Percentiles rank a stretch among this genome's conserved stretches.
phyloP scores from a whole-genome alignment of 768 basidiomycete species.

The Lactarius sp. region DNA sequence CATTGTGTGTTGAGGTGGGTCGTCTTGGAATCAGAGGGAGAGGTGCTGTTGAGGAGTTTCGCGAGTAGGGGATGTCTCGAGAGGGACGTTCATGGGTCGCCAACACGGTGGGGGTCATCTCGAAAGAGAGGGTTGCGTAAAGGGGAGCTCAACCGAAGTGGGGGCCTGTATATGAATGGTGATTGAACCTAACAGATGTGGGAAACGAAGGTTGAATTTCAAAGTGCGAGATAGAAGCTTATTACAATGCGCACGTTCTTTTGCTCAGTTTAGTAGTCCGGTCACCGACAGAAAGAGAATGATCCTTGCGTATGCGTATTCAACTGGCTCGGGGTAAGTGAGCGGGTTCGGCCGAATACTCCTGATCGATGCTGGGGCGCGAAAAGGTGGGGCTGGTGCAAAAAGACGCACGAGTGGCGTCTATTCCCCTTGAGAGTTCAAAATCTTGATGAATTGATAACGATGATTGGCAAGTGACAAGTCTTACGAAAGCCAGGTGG shows the following conservation, averaged over 20 bases:
- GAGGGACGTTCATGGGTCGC: constrained; percentile 25
- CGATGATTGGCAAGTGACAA: constrained; percentile 2
- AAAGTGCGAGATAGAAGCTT: constrained; percentile 16
- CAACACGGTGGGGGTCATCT: constrained; percentile 23
- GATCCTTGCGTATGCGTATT: constrained; percentile 3
- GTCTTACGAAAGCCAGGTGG: constrained; percentile 18
- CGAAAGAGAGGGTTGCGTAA: not conserved
- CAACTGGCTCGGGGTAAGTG: not conserved
- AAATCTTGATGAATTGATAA: constrained; percentile 19
- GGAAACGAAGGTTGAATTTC: constrained; percentile 22
- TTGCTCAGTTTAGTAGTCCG: constrained; percentile 7
- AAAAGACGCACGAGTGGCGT: constrained; percentile 4
- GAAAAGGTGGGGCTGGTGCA: not conserved
- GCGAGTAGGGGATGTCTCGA: constrained; percentile 26
- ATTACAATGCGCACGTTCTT: constrained; percentile 17
- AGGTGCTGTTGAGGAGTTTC: constrained; percentile 54
- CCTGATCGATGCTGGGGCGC: constrained; percentile 5
- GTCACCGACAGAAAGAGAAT: constrained; percentile 11
- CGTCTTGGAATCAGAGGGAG: constrained; percentile 64
- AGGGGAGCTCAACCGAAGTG: not conserved
- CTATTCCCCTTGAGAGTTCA: not conserved
- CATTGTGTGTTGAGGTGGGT: constrained; percentile 30
- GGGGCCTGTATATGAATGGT: constrained; percentile 17
- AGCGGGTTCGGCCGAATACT: constrained; percentile 8
- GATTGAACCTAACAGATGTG: constrained; percentile 18